Conservation (phyloP, 345 rosid genomes). For the Raphanus sativus region DNA sequence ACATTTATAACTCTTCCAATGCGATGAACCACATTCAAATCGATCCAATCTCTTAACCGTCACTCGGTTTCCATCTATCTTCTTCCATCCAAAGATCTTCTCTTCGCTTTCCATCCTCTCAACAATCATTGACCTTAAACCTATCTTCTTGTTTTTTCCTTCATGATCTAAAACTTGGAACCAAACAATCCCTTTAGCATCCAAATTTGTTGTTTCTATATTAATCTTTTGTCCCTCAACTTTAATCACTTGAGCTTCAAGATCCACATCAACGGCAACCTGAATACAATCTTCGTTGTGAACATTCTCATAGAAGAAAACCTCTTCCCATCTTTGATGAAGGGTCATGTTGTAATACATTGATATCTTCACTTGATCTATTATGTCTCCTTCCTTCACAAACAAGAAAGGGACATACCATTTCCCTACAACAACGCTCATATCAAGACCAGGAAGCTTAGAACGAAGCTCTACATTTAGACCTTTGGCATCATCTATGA, state of each 20-base stretch:
- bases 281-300: neutral
- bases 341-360: conserved; percentile 60
- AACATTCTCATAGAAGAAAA: conserved; percentile 40
- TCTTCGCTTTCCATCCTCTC: conserved; percentile 57
- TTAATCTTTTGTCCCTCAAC: conserved; percentile 36
- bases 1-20: conserved; percentile 52
- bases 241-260: conserved; percentile 35
- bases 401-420: conserved; percentile 70
- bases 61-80: conserved; percentile 7
- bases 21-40: conserved; percentile 15
- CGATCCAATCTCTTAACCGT: conserved; percentile 37
- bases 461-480: conserved; percentile 38
- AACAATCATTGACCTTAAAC: conserved; percentile 42
- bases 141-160: conserved; percentile 32
- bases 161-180: conserved; percentile 4
- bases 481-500: conserved; percentile 59
- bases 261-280: conserved; percentile 37
- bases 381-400: conserved; percentile 41
- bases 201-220: conserved; percentile 11
- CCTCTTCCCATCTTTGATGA: conserved; percentile 55
- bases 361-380: conserved; percentile 45
- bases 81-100: conserved; percentile 55
- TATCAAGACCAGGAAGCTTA: conserved; percentile 43
- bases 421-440: conserved; percentile 44
- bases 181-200: conserved; percentile 48